Evolutionary conservation across 2,329 filamentous ascomycete species (phyloP).

Genomic region (Canariomyces notabilis): DNA sequence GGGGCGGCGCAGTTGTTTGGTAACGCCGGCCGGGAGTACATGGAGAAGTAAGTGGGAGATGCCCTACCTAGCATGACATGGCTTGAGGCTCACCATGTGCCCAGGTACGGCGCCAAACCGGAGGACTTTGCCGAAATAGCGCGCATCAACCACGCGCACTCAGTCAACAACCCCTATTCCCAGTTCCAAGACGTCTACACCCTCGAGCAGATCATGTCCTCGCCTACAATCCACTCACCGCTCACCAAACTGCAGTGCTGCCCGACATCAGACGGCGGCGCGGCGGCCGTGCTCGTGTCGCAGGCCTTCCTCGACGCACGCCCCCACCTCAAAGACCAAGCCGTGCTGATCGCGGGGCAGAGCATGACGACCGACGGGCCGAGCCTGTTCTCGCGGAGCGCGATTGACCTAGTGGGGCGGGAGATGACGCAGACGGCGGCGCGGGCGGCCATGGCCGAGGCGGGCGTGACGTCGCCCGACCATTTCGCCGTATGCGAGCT

Average conservation of each 20-base stretch:
- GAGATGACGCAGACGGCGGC: slow-evolving; percentile 75
- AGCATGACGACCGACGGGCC: slow-evolving; percentile 79
- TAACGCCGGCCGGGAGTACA: slow-evolving; percentile 90
- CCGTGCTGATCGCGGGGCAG: slow-evolving; percentile 86
- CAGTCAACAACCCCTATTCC: slow-evolving; percentile 79
- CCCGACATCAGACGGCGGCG: slow-evolving; percentile 88
- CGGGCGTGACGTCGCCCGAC: slow-evolving; percentile 57
- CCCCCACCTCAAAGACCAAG: slow-evolving; percentile 74
- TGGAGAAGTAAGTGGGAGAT: slow-evolving; percentile 64
- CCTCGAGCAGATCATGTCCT: slow-evolving; percentile 70
- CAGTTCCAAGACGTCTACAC: slow-evolving; percentile 94
- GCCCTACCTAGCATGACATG: neutral
- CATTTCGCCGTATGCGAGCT: slow-evolving; percentile 85
- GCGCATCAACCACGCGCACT: slow-evolving; percentile 88
- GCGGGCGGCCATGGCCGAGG: slow-evolving; percentile 66
- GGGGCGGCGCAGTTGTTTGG: slow-evolving; percentile 92
- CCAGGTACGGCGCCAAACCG: slow-evolving; percentile 70
- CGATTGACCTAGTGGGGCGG: slow-evolving; percentile 87
- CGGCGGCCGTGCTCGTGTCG: slow-evolving; percentile 83
- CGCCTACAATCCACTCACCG: slow-evolving; percentile 75
- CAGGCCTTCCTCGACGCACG: slow-evolving; percentile 81
- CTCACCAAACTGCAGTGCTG: slow-evolving; percentile 98
- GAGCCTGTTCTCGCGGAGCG: slow-evolving; percentile 68
- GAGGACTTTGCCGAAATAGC: slow-evolving; percentile 95
- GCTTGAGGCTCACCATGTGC: slow-evolving; percentile 8